phyloP scores from a whole-genome alignment of 2,329 filamentous ascomycete species.

The Penicillium sp. region DNA sequence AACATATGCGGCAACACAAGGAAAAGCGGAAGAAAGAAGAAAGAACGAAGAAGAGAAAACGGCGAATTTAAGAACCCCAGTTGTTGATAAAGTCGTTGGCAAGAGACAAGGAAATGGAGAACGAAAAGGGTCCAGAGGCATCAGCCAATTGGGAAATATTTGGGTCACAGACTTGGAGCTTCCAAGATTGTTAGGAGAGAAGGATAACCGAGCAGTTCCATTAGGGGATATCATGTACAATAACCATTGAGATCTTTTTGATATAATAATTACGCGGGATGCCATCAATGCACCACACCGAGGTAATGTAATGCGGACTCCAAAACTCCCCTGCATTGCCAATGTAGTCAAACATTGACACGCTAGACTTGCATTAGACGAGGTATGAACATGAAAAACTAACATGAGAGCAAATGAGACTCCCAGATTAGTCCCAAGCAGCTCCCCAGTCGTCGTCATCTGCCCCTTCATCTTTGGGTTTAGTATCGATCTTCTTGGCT shows the following conservation, averaged over 20 bases:
- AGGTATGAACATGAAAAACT: background rate
- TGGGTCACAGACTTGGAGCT: too few relatives aligned
- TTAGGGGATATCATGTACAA: too few relatives aligned
- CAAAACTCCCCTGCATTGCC: background rate
- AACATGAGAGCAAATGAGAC: background rate
- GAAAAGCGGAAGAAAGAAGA: too few relatives aligned
- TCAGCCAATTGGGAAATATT: too few relatives aligned
- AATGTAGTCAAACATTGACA: background rate
- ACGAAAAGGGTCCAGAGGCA: too few relatives aligned
- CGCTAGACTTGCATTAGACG: background rate
- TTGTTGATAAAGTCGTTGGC: too few relatives aligned
- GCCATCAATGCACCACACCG: background rate
- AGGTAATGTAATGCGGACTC: background rate
- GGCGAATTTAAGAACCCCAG: too few relatives aligned
- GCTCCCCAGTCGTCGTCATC: conserved; percentile 53
- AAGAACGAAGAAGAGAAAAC: too few relatives aligned
- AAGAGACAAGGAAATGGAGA: too few relatives aligned
- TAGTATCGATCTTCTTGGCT: conserved; percentile 68
- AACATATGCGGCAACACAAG: too few relatives aligned
- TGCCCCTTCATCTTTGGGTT: conserved; percentile 50
- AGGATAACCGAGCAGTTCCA: too few relatives aligned
- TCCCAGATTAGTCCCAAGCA: conserved; percentile 45
- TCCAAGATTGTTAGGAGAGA: too few relatives aligned
- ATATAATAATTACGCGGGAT: background rate
- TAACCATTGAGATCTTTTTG: background rate